phyloP scores from a whole-genome alignment of 108 stramenopile genomes.

The Fistulifera pelliculosa region DNA sequence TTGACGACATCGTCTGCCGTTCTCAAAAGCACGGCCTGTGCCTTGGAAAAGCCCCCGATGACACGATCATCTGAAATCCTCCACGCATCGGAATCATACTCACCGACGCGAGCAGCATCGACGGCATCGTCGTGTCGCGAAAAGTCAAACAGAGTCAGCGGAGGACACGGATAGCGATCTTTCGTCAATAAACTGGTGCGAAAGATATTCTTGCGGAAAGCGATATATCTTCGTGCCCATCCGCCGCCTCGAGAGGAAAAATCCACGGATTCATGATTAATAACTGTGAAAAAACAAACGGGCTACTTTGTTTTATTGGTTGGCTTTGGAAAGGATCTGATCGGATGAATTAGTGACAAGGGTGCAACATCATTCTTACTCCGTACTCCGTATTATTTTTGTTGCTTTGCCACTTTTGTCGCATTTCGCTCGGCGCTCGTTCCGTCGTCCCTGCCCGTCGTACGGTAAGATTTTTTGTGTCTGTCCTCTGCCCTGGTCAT shows the following conservation, averaged over 20 bases:
- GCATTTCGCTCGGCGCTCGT: too few relatives aligned
- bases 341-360: too few relatives aligned
- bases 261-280: conserved; percentile 3
- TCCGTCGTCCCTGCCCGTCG: too few relatives aligned
- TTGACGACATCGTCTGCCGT: conserved; percentile 7
- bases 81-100: conserved; percentile 42
- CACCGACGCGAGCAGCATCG: conserved; percentile 37
- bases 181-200: conserved; percentile 14
- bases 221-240: conserved; percentile 3
- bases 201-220: conserved; percentile 1
- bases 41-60: conserved; percentile 66
- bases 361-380: too few relatives aligned
- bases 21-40: conserved; percentile 15
- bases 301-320: too few relatives aligned
- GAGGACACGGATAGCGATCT: conserved; percentile 34
- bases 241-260: conserved; percentile 4
- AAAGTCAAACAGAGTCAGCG: conserved; percentile 70
- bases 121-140: conserved; percentile 50
- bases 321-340: too few relatives aligned
- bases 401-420: too few relatives aligned
- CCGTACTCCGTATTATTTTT: too few relatives aligned
- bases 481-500: too few relatives aligned
- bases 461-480: too few relatives aligned
- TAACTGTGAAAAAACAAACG: too few relatives aligned
- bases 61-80: conserved; percentile 72